A percentile compares a stretch with the other conserved stretches of the same genome.
These are phyloP conservation scores for Diaporthe ilicicola DNA, from an alignment of 2,329 filamentous ascomycete species.

Conservation along the genomic window DNA sequence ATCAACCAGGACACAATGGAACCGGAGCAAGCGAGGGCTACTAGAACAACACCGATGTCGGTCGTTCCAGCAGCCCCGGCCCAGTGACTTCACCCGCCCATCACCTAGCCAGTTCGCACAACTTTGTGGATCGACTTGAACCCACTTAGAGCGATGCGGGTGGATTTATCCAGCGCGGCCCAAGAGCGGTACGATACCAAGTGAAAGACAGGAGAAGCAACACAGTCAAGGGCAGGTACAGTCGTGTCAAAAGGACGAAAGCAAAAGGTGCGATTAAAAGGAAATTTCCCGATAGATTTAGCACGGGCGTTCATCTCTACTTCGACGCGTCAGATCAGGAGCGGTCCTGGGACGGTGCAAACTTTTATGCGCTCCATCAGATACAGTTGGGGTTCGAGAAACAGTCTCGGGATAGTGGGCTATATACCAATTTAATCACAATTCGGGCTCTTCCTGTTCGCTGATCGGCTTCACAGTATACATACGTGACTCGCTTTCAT, in stretches of 20 bases:
- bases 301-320: constrained; percentile 28
- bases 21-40: constrained; percentile 61
- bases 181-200: constrained; percentile 7
- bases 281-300: constrained; percentile 30
- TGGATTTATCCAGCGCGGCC: neutral
- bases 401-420: constrained; percentile 21
- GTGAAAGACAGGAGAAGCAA: neutral
- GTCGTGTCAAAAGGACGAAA: neutral
- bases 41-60: constrained; percentile 42
- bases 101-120: neutral
- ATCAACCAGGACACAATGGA: constrained; percentile 68
- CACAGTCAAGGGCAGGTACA: constrained; percentile 9
- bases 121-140: neutral
- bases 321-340: constrained; percentile 29
- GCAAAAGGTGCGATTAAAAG: constrained; percentile 25
- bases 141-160: neutral
- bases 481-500: neutral
- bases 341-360: constrained; percentile 25
- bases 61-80: neutral
- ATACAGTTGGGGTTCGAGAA: constrained; percentile 22
- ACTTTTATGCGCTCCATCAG: constrained; percentile 16
- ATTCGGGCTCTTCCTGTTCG: neutral
- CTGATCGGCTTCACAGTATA: neutral
- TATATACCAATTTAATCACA: constrained; percentile 24
- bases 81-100: neutral